phyloP scores from a whole-genome alignment of 2,329 filamentous ascomycete species.

The Colletotrichum sp. region DNA sequence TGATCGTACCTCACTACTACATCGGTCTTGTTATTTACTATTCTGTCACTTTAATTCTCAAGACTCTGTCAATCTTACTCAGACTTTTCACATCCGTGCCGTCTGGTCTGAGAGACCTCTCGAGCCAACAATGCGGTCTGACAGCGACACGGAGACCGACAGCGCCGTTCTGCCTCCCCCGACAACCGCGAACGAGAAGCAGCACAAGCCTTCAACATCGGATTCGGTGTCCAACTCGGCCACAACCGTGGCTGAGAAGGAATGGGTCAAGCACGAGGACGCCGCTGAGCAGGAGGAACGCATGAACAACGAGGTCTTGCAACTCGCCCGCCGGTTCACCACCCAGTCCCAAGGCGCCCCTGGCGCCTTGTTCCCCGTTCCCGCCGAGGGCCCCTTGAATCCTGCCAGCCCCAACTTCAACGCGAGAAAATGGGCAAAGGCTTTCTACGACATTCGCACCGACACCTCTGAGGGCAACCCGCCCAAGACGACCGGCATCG shows the following conservation, averaged over 20 bases:
- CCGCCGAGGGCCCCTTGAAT: conserved; percentile 35
- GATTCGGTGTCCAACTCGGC: not conserved
- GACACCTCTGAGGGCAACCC: conserved; percentile 28
- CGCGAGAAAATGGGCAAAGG: conserved; percentile 48
- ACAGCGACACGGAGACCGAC: not conserved
- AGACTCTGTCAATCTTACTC: not conserved
- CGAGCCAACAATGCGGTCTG: not conserved
- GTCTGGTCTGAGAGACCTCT: not conserved
- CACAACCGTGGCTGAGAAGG: not conserved
- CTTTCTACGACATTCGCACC: conserved; percentile 32
- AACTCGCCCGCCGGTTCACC: conserved; percentile 33
- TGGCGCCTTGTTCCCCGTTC: conserved; percentile 29
- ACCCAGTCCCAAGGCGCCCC: conserved; percentile 24
- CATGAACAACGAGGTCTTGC: conserved; percentile 24
- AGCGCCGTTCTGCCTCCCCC: not conserved
- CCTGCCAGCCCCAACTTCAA: conserved; percentile 45
- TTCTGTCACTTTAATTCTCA: not conserved
- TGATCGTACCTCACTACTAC: not conserved
- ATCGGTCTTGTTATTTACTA: not conserved
- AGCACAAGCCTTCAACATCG: not conserved
- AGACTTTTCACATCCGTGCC: not conserved
- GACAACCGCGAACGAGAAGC: not conserved
- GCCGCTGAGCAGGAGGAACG: not conserved
- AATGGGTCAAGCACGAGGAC: not conserved
- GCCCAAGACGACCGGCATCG: conserved; percentile 39